These are phyloP conservation scores for Osmanthus fragrans DNA, from an alignment of 257 asterid genomes.

Conservation along the genomic window DNA sequence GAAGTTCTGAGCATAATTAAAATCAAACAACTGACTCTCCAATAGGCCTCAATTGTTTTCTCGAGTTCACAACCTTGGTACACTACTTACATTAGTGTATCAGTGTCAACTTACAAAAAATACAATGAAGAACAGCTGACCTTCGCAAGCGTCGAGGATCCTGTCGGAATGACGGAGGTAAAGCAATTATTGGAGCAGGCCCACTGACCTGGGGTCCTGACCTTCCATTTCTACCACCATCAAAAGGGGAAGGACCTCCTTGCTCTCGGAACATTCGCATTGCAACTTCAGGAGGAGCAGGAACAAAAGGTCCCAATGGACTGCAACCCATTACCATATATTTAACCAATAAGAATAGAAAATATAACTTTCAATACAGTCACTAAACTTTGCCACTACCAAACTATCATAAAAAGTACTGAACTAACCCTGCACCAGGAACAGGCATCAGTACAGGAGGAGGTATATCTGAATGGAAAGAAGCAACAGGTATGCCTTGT, in stretches of 20 bases:
- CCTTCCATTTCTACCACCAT: constrained; percentile 82
- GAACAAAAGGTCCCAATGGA: constrained; percentile 96
- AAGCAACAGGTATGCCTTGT: constrained; percentile 71
- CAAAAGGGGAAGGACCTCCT: constrained; percentile 88
- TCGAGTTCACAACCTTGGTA: not conserved
- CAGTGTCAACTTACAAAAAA: constrained; percentile 4
- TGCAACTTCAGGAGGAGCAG: constrained; percentile 99
- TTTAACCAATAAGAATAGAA: not conserved
- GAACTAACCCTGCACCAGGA: constrained; percentile 97
- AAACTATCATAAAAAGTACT: not conserved
- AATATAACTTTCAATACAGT: not conserved
- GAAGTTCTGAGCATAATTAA: not conserved
- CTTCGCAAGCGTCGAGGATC: constrained; percentile 97
- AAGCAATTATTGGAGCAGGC: constrained; percentile 68
- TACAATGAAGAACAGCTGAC: constrained; percentile 34
- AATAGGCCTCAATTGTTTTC: not conserved
- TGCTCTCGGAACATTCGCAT: constrained; percentile 95
- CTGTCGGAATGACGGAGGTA: constrained; percentile 77
- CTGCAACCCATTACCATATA: constrained; percentile 44
- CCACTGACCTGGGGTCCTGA: constrained; percentile 65
- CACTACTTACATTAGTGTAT: not conserved
- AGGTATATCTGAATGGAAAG: constrained; percentile 83
- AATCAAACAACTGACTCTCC: not conserved
- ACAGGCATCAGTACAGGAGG: constrained; percentile 95
- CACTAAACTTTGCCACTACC: constrained; percentile 1